Percentiles rank a stretch among this genome's conserved stretches.
Evolutionary conservation across 164 flowering plant species (phyloP).

Genomic region (Vitis amurensis): DNA sequence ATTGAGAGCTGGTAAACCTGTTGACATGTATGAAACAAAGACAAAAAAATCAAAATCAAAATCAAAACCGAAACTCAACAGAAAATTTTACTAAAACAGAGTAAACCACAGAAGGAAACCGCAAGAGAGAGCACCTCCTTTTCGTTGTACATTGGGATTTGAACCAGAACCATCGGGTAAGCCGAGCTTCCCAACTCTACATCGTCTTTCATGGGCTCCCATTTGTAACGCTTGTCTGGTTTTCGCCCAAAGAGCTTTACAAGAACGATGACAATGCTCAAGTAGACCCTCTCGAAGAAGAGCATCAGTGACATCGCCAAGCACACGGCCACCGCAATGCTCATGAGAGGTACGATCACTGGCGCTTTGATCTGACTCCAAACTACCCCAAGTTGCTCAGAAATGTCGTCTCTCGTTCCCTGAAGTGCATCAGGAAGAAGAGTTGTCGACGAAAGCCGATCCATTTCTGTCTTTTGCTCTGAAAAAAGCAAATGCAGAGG

Average conservation of each 20-base stretch:
- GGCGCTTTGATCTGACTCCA: constrained; percentile 59
- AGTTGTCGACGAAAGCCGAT: constrained; percentile 33
- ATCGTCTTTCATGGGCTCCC: constrained; percentile 59
- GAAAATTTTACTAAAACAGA: not conserved
- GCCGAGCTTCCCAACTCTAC: constrained; percentile 53
- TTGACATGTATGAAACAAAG: not conserved
- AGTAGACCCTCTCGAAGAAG: constrained; percentile 60
- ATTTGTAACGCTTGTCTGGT: constrained; percentile 67
- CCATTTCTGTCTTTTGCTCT: constrained; percentile 33
- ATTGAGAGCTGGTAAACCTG: constrained; percentile 88
- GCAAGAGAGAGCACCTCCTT: constrained; percentile 48
- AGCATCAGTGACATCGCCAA: constrained; percentile 59
- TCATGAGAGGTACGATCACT: constrained; percentile 51
- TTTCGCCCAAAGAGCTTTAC: constrained; percentile 51
- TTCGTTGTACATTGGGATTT: constrained; percentile 93
- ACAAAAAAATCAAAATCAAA: not conserved
- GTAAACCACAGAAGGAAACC: not conserved
- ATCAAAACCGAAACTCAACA: not conserved
- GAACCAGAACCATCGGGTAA: constrained; percentile 76
- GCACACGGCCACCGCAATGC: constrained; percentile 39
- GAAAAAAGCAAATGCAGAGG: not conserved
- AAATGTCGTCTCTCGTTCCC: constrained; percentile 34
- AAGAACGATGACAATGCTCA: constrained; percentile 48
- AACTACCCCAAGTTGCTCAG: constrained; percentile 35
- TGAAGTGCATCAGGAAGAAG: constrained; percentile 34